Percentiles rank a stretch among this genome's conserved stretches.
Evolutionary conservation across 2,329 filamentous ascomycete species (phyloP).

Genomic region (Nemania abortiva): DNA sequence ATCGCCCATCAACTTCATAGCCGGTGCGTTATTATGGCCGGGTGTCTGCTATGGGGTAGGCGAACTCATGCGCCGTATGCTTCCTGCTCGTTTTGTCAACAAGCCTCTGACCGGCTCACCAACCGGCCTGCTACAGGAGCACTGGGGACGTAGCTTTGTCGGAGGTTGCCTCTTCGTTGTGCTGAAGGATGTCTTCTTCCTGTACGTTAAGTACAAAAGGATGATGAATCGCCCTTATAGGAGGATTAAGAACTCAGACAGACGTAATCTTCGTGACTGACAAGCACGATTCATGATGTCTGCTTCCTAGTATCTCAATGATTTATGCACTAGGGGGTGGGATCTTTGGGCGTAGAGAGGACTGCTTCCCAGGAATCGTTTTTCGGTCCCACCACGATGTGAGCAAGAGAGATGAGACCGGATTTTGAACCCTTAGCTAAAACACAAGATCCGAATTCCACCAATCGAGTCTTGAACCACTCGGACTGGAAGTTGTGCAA

Average conservation of each 20-base stretch:
- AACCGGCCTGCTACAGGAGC: slow-evolving; percentile 79
- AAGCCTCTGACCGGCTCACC: slow-evolving; percentile 49
- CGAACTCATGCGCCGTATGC: slow-evolving; percentile 74
- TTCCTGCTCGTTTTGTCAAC: slow-evolving; percentile 77
- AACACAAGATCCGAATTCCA: not conserved
- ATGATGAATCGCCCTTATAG: slow-evolving; percentile 68
- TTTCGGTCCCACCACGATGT: not conserved
- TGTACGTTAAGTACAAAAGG: slow-evolving; percentile 74
- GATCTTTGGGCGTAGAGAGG: slow-evolving; percentile 11
- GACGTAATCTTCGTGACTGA: slow-evolving; percentile 41
- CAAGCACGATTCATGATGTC: not conserved
- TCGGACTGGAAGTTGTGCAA: not conserved
- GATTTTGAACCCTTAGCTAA: not conserved
- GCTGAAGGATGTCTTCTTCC: slow-evolving; percentile 74
- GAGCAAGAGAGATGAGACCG: slow-evolving; percentile 8
- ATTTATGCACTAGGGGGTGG: slow-evolving; percentile 26
- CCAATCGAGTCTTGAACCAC: too few relatives aligned
- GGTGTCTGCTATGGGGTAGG: slow-evolving; percentile 83
- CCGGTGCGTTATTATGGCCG: slow-evolving; percentile 78
- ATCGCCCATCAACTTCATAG: slow-evolving; percentile 59
- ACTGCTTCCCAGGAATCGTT: not conserved
- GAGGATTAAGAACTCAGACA: slow-evolving; percentile 62
- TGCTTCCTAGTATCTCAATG: slow-evolving; percentile 12
- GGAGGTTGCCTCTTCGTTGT: slow-evolving; percentile 92
- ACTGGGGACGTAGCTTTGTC: slow-evolving; percentile 89